Evolutionary conservation across 2,329 filamentous ascomycete species (phyloP).

Genomic region (Lachnellula arida): DNA sequence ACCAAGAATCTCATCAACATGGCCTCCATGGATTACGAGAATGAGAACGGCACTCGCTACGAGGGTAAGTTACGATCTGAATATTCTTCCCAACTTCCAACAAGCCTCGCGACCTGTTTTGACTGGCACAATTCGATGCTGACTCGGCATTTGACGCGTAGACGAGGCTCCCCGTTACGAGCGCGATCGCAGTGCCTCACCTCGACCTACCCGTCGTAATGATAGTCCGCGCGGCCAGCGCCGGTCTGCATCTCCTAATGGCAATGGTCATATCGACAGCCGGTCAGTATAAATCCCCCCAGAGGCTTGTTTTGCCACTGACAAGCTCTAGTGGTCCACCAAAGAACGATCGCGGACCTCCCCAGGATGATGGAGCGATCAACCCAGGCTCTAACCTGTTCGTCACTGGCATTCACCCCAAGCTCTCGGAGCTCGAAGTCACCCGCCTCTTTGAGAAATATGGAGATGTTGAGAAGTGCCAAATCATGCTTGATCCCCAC

Average conservation of each 20-base stretch:
- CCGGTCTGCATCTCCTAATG: constrained; percentile 57
- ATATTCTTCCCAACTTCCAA: background rate
- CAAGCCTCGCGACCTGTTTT: background rate
- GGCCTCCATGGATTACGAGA: constrained; percentile 67
- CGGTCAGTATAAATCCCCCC: constrained; percentile 36
- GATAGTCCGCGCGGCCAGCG: constrained; percentile 53
- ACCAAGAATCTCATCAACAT: constrained; percentile 25
- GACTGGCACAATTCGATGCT: constrained; percentile 10
- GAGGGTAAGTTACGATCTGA: constrained; percentile 47
- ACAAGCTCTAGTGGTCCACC: constrained; percentile 40
- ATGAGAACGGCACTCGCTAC: constrained; percentile 60
- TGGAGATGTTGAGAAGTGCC: constrained; percentile 97
- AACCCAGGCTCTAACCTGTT: constrained; percentile 98
- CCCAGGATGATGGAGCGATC: constrained; percentile 69
- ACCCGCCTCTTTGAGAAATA: constrained; percentile 97
- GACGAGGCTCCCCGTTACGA: constrained; percentile 63
- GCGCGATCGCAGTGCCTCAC: constrained; percentile 62
- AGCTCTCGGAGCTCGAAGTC: constrained; percentile 83
- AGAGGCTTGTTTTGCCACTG: background rate
- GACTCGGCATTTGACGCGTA: constrained; percentile 32
- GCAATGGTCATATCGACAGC: constrained; percentile 42
- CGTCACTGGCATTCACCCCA: constrained; percentile 95
- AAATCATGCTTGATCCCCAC: constrained; percentile 99
- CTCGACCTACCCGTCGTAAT: constrained; percentile 52
- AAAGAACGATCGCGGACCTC: constrained; percentile 45